Base-by-base conservation (phyloP, 2,329 filamentous ascomycete genomes). In the Beauveria varroae region DNA sequence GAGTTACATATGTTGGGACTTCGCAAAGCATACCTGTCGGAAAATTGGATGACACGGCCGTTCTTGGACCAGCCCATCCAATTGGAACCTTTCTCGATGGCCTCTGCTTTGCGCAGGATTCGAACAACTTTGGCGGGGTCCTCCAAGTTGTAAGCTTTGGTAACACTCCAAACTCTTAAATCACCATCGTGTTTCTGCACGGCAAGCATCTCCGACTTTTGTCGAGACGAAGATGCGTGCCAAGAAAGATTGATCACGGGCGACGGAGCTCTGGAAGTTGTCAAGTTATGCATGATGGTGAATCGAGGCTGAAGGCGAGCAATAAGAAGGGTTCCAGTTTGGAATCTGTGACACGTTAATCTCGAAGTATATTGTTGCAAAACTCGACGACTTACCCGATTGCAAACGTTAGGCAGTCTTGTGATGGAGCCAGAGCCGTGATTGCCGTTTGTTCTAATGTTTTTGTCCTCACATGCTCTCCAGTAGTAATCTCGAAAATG, bases 61-160 rank as follows among this genome's bases (percentile, higher is more conserved):
- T 96, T 98, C 76, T 97, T 98, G 0, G 95, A 98, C 95, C 95
- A 99, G 22, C 87, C 89, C 80, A 97, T 93, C 95, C 95, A 99
- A 72, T 96, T 96, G 43, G 90, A 88, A 1, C 91, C 91, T 3
- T 85, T 77, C 40, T 85, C 78, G 66, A 83, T 86, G 65, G 86
- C 86, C 64, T 96, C 92, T 8, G 86, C 86, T 68, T 90, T 83
- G 72, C 91, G 93, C 54, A 99, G 78, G 30, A 96, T 87, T 64
- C 95, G 84, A 63, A 98, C 96, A 8, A 97, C 89, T 69, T 93
- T 93, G 41, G 93, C 93, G 20, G 88, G 82, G 67, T 96, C 89
- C 53, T 82, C 85, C 68, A 83, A 75, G 72, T 86, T 81, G 72
- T 88, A 79, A 63, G 83, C 84, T 74, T 98, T 99, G 22, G 93